phyloP scores from a whole-genome alignment of 2,329 filamentous ascomycete genomes.

The Emergomyces africanus region DNA sequence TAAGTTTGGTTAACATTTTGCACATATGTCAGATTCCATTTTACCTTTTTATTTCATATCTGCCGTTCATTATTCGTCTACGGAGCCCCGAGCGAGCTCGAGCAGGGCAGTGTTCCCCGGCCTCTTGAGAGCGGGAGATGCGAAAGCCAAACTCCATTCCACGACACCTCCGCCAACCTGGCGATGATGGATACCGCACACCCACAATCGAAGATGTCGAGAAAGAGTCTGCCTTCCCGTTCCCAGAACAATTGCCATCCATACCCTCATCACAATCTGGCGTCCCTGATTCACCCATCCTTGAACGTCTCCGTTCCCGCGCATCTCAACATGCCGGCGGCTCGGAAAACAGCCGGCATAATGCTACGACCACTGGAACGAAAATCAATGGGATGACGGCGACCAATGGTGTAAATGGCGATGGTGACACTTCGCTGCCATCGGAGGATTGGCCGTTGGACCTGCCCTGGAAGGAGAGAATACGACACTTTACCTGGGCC shows the following conservation, averaged over 20 bases:
- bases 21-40: not conserved
- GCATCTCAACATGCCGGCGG: not conserved
- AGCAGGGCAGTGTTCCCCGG: not conserved
- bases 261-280: not conserved
- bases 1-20: not conserved
- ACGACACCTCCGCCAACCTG: conserved; percentile 25
- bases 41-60: not conserved
- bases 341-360: not conserved
- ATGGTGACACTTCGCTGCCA: conserved; percentile 5
- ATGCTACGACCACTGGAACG: not conserved
- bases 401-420: conserved; percentile 6
- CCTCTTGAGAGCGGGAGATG: not conserved
- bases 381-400: not conserved
- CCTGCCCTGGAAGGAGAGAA: conserved; percentile 41
- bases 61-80: not conserved
- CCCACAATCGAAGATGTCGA: conserved; percentile 34
- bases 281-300: not conserved
- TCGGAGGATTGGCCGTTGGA: conserved; percentile 12
- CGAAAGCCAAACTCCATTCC: conserved; percentile 10
- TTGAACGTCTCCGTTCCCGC: not conserved
- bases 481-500: conserved; percentile 58
- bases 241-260: conserved; percentile 5
- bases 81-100: not conserved
- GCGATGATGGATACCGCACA: conserved; percentile 33
- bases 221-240: conserved; percentile 8